Base-by-base conservation (phyloP, 177 flowering plant genomes). In the Vitis hybrid region DNA sequence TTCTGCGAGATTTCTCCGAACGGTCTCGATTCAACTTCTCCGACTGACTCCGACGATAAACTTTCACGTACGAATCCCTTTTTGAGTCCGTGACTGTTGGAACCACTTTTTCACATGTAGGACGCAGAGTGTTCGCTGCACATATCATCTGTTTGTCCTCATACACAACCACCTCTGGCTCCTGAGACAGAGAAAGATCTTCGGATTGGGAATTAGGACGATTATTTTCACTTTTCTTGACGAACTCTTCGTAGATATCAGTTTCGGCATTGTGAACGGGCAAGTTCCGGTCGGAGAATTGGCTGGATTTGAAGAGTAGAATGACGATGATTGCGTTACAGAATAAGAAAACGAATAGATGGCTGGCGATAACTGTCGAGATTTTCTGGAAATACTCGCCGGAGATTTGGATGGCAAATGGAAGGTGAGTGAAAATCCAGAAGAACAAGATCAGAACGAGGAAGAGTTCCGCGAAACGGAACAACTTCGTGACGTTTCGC, bases 321-420 rank as follows among this genome's bases (percentile, higher is more conserved):
- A 80, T 31, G 60, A 72, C 68, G 70, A 88, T 76, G 73, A 88
- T 86, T 64, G 57, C 71, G 75, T 88, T 85, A 22, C 79, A 60
- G 74, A 86, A 60, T 3, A 83, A 10, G 84, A 88, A 86, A 39
- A 83, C 76, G 70, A 75, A 80, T 65, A 77, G 73, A 12, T 84
- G 92, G 61, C 80, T 79, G 10, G 78, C 50, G 65, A 81, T 33
- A 62, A 81, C 10, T 50, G 71, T 14, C 39, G 65, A 48, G 55
- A 83, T 55, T 12, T 12, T 72, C 53, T 73, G 78, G 74, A 75
- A 51, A 31, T 70, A 83, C 39, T 85, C 80, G 77, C 84, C 73
- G 78, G 85, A 74, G 72, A 81, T 58, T 48, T 51, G 76, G 72
- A 86, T 69, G 71, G 77, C 83, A 66, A 81, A 33, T 0, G 90